phyloP scores from a whole-genome alignment of 371 early-diverging fungal genomes.

The Mortierella sp. region DNA sequence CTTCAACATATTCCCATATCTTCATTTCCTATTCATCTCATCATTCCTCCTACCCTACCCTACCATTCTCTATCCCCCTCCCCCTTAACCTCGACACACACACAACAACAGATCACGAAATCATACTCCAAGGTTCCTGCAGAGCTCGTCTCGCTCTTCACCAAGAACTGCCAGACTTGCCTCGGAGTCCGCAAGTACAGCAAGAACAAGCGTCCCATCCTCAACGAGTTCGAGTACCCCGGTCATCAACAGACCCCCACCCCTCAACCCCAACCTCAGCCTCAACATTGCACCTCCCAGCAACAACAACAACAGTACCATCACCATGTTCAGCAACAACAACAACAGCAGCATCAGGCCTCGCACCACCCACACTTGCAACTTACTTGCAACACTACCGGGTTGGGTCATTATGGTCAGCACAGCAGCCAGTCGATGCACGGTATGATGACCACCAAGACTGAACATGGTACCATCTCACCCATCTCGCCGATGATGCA shows the following conservation, averaged over 20 bases:
- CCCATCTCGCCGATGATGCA: conserved; percentile 52
- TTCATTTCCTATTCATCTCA: neutral
- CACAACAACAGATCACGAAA: conserved; percentile 46
- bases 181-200: conserved; percentile 56
- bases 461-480: conserved; percentile 42
- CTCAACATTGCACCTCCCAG: conserved; percentile 5
- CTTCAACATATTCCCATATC: conserved; percentile 3
- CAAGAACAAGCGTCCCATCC: conserved; percentile 56
- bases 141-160: conserved; percentile 56
- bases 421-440: conserved; percentile 15
- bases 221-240: conserved; percentile 55
- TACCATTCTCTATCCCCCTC: neutral
- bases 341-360: conserved; percentile 11
- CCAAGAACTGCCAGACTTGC: conserved; percentile 57
- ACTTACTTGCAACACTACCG: conserved; percentile 44
- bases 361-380: conserved; percentile 29
- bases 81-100: neutral
- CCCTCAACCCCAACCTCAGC: conserved; percentile 16
- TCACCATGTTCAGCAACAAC: conserved; percentile 24
- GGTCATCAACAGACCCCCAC: conserved; percentile 18
- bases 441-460: conserved; percentile 16
- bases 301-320: conserved; percentile 24
- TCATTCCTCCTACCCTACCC: neutral
- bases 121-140: conserved; percentile 57
- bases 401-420: neutral